Conservation (phyloP, 805 yeast genomes). For the Kluyveromyces lactis region DNA sequence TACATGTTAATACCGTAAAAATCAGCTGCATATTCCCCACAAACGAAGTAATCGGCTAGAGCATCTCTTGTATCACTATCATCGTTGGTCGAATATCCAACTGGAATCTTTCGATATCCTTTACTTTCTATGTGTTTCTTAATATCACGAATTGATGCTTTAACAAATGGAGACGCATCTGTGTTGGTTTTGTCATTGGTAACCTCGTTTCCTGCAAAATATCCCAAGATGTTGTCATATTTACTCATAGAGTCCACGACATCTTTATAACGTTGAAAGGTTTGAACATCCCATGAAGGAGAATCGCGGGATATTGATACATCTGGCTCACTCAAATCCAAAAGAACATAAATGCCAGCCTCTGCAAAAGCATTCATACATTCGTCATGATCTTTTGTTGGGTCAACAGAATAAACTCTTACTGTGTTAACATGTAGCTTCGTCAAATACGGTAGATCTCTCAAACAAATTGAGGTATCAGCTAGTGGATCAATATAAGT, state of each 20-base stretch:
- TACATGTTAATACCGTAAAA: constrained; percentile 83
- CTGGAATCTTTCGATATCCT: constrained; percentile 70
- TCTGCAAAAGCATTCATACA: constrained; percentile 71
- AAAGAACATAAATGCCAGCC: constrained; percentile 85
- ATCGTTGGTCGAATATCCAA: constrained; percentile 91
- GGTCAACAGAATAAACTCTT: constrained; percentile 81
- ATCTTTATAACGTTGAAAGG: constrained; percentile 67
- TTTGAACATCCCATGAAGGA: constrained; percentile 70
- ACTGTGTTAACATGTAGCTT: constrained; percentile 67
- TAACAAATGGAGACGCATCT: constrained; percentile 86
- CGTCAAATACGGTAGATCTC: constrained; percentile 74
- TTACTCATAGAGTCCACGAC: constrained; percentile 75
- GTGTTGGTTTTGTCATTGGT: constrained; percentile 78
- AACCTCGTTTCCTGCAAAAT: constrained; percentile 97
- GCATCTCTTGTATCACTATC: constrained; percentile 71
- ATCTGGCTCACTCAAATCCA: constrained; percentile 85
- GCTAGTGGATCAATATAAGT: constrained; percentile 68
- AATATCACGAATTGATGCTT: constrained; percentile 90
- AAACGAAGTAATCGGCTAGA: constrained; percentile 77
- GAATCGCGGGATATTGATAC: constrained; percentile 64
- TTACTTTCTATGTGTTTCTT: constrained; percentile 61
- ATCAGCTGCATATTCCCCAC: constrained; percentile 64
- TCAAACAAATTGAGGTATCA: constrained; percentile 55
- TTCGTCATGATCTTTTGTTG: constrained; percentile 57
- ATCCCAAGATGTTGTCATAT: constrained; percentile 80